Conservation (phyloP, 805 yeast species). For the Teunomyces pallodes region DNA sequence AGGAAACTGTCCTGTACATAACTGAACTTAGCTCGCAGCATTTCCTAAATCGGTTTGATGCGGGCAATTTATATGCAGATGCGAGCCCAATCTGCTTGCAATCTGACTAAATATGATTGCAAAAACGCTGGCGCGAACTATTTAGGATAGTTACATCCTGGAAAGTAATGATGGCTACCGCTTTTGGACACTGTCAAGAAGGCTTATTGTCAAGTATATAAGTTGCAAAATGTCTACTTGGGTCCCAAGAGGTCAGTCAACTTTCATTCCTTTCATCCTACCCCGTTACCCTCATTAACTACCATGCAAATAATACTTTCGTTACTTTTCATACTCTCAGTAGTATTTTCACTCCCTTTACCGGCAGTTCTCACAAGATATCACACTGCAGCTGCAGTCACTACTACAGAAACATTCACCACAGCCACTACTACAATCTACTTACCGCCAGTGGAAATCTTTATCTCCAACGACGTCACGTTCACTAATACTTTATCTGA, state of each 20-base stretch:
- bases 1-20: neutral
- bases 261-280: neutral
- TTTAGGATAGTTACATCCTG: neutral
- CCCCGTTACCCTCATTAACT: constrained; percentile 1
- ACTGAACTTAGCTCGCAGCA: neutral
- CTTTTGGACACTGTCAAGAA: neutral
- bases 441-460: constrained; percentile 52
- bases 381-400: constrained; percentile 56
- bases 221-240: neutral
- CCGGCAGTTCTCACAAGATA: constrained; percentile 48
- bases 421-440: constrained; percentile 50
- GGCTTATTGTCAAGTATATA: neutral
- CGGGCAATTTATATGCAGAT: neutral
- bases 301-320: constrained; percentile 3
- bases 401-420: constrained; percentile 38
- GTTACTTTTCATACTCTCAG: constrained; percentile 11
- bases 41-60: neutral
- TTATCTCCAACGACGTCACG: constrained; percentile 51
- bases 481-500: constrained; percentile 44
- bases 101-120: neutral
- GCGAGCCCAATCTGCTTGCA: constrained; percentile 1
- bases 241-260: neutral
- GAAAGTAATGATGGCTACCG: neutral
- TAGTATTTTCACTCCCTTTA: constrained; percentile 32
- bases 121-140: constrained; percentile 1